A percentile compares a stretch with the other conserved stretches of the same genome.
These are phyloP conservation scores for Cryomyces minteri DNA, from an alignment of 495 filamentous ascomycete species.

Conservation along the genomic window DNA sequence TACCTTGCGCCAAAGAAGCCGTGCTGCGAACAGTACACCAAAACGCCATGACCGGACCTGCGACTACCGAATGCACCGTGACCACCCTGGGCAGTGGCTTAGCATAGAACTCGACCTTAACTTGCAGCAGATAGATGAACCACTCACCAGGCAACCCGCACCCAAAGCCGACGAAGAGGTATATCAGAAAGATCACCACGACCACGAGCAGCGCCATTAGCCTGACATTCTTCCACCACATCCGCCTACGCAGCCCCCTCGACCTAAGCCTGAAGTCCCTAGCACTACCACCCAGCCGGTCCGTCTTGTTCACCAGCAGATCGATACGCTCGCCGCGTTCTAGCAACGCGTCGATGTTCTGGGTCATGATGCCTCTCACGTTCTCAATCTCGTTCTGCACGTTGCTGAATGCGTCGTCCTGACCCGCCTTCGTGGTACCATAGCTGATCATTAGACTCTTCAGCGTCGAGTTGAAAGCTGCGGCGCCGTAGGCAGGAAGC, in stretches of 20 bases:
- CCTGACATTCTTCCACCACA: slow-evolving; percentile 99
- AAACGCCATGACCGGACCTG: too few species aligned
- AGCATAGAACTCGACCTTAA: too few species aligned
- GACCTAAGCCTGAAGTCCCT: slow-evolving; percentile 78
- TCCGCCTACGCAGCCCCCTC: slow-evolving; percentile 65
- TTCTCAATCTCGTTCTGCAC: slow-evolving; percentile 81
- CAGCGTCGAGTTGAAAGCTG: slow-evolving; percentile 64
- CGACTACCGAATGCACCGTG: too few species aligned
- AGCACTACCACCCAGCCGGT: slow-evolving; percentile 67
- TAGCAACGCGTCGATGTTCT: slow-evolving; percentile 92
- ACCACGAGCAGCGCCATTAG: slow-evolving; percentile 65
- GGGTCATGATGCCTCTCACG: slow-evolving; percentile 90
- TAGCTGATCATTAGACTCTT: slow-evolving; percentile 66
- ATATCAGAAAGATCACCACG: slow-evolving; percentile 71
- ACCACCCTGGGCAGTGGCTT: too few species aligned
- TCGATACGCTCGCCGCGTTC: slow-evolving; percentile 93
- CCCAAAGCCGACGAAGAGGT: slow-evolving; percentile 55
- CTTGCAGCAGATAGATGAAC: neutral
- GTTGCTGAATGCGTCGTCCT: slow-evolving; percentile 68
- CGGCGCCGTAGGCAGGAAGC: slow-evolving; percentile 79
- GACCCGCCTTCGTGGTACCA: slow-evolving; percentile 52
- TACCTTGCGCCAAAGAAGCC: too few species aligned
- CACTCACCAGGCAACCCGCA: slow-evolving; percentile 45
- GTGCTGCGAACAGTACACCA: too few species aligned
- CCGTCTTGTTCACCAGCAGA: slow-evolving; percentile 92